These are phyloP conservation scores for Ampelomyces quisqualis DNA, from an alignment of 2,329 filamentous ascomycete genomes.

Conservation along the genomic window DNA sequence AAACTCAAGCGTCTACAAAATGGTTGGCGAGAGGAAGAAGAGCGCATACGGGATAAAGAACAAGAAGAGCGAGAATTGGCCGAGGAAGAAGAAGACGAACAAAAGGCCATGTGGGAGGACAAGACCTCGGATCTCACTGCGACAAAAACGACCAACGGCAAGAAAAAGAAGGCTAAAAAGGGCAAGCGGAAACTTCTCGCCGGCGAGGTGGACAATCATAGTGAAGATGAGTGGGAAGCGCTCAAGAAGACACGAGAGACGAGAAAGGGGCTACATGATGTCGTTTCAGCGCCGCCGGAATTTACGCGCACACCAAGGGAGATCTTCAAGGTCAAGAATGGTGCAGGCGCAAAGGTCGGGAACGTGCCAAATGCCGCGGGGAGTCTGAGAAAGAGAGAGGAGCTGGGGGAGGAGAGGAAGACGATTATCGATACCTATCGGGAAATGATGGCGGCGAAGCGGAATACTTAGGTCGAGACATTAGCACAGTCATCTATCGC, in stretches of 20 bases:
- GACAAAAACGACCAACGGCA: conserved; percentile 51
- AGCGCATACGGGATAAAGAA: conserved; percentile 66
- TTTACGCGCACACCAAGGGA: conserved; percentile 63
- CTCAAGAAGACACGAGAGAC: conserved; percentile 60
- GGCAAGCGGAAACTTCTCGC: conserved; percentile 55
- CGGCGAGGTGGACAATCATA: conserved; percentile 54
- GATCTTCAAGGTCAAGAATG: conserved; percentile 65
- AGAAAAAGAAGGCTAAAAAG: conserved; percentile 52
- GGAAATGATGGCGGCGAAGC: conserved; percentile 59
- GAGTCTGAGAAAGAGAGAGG: conserved; percentile 70
- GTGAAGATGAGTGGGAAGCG: conserved; percentile 76
- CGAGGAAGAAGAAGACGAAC: conserved; percentile 59
- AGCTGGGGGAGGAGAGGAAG: conserved; percentile 67
- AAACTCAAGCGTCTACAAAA: conserved; percentile 65
- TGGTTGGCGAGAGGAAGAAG: conserved; percentile 59
- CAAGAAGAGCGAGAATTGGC: conserved; percentile 74
- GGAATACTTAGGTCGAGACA: conserved; percentile 13
- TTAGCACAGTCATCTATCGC: too few relatives aligned
- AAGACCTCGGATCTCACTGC: conserved; percentile 62
- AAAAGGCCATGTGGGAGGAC: conserved; percentile 64
- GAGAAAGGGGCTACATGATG: conserved; percentile 58
- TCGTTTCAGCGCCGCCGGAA: conserved; percentile 74
- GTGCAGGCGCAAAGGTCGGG: conserved; percentile 65
- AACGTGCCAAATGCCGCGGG: conserved; percentile 69
- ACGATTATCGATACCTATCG: conserved; percentile 75